These are phyloP conservation scores for Eucalyptus virginea DNA, from an alignment of 345 rosid genomes.

Conservation along the genomic window DNA sequence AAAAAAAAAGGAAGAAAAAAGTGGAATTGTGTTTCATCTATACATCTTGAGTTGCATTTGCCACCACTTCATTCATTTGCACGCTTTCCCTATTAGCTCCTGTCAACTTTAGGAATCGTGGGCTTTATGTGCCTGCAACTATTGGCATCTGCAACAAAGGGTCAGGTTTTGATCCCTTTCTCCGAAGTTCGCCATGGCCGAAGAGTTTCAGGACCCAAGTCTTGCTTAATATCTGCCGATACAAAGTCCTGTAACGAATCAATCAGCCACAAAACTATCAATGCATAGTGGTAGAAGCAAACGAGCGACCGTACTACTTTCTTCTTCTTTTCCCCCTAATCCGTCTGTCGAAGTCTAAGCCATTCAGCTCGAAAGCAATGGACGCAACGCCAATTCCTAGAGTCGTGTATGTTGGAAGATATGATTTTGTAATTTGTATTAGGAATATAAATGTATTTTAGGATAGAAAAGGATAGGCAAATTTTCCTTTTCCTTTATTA, in stretches of 20 bases:
- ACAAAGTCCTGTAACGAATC: not conserved
- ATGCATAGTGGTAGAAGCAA: not conserved
- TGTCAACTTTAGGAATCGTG: not conserved
- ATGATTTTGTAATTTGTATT: too few species aligned
- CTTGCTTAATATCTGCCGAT: not conserved
- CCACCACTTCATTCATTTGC: not conserved
- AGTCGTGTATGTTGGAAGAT: too few species aligned
- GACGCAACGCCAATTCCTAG: not conserved
- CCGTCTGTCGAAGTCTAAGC: not conserved
- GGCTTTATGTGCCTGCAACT: not conserved
- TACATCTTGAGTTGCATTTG: not conserved
- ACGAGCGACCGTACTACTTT: not conserved
- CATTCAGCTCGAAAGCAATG: not conserved
- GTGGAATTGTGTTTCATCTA: not conserved
- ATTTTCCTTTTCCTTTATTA: too few species aligned
- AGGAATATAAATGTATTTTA: too few species aligned
- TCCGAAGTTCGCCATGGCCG: not conserved
- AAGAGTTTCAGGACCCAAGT: not conserved
- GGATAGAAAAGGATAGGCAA: too few species aligned
- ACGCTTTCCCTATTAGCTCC: not conserved
- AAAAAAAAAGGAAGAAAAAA: not conserved
- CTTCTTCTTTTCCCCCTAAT: not conserved
- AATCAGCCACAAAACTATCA: not conserved
- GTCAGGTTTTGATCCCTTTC: not conserved
- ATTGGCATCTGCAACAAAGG: not conserved